phyloP scores from a whole-genome alignment of 2,329 filamentous ascomycete genomes.

The Cryphonectria naterciae region DNA sequence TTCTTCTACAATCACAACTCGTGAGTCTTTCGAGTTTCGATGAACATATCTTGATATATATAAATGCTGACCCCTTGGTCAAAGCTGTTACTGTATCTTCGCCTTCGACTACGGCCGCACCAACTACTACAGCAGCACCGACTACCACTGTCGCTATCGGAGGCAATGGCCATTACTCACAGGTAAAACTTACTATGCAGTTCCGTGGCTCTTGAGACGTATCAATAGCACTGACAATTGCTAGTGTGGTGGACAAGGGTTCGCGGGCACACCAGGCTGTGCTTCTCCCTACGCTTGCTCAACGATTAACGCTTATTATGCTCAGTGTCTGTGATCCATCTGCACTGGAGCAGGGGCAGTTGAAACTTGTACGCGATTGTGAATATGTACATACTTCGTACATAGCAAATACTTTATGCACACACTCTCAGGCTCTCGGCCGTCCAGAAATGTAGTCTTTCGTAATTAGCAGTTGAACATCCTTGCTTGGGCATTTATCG shows the following conservation, averaged over 20 bases:
- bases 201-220: background rate
- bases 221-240: background rate
- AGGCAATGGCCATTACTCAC: constrained; percentile 1
- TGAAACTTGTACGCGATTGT: background rate
- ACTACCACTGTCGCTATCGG: background rate
- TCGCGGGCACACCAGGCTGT: constrained; percentile 10
- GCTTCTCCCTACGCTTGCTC: constrained; percentile 18
- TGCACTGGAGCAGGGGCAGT: background rate
- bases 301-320: constrained; percentile 13
- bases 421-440: background rate
- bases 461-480: background rate
- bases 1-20: background rate
- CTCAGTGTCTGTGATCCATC: constrained; percentile 3
- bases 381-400: background rate
- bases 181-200: background rate
- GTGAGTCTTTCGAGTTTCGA: background rate
- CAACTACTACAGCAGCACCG: constrained; percentile 3
- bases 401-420: background rate
- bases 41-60: background rate
- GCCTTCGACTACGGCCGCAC: constrained; percentile 1
- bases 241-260: constrained; percentile 18
- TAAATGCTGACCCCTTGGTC: background rate
- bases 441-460: background rate
- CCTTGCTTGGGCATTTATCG: background rate
- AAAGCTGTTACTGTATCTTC: background rate